These are phyloP conservation scores for Dendrocalamus latiflorus DNA, from an alignment of 202 grass and related monocot genomes.

Conservation along the genomic window DNA sequence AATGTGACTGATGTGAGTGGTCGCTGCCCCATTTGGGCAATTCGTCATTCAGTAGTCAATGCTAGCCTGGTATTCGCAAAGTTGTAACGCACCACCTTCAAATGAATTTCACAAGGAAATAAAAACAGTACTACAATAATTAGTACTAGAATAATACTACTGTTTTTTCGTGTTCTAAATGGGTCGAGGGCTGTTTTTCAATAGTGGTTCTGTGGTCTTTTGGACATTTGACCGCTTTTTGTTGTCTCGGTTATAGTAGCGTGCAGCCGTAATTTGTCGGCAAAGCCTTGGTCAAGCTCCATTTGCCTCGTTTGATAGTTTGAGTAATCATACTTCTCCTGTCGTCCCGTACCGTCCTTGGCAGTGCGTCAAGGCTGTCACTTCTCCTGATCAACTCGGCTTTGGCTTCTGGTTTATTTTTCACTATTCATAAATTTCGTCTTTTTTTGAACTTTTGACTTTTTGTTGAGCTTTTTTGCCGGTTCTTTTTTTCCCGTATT, in stretches of 20 bases:
- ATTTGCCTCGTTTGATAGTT: neutral
- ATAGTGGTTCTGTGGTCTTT: neutral
- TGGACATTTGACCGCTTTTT: neutral
- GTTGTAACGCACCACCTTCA: neutral
- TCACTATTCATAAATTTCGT: too few species aligned
- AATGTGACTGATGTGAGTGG: neutral
- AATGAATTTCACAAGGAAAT: neutral
- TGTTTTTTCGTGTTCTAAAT: neutral
- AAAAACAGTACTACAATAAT: neutral
- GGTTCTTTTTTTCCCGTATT: too few species aligned
- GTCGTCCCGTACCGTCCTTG: neutral
- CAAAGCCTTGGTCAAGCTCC: neutral
- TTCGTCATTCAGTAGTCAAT: neutral
- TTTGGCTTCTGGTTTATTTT: too few species aligned
- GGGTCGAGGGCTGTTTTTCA: neutral
- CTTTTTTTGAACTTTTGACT: too few species aligned
- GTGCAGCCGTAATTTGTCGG: neutral
- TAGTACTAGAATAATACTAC: too few species aligned
- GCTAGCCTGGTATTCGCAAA: too few species aligned
- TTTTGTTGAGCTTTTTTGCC: too few species aligned
- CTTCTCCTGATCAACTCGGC: too few species aligned
- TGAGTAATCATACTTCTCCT: neutral
- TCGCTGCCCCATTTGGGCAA: neutral
- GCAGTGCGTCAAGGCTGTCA: neutral
- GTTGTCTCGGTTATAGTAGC: neutral